Base-by-base conservation (phyloP, 2,329 filamentous ascomycete species). In the Xylaria sp. region DNA sequence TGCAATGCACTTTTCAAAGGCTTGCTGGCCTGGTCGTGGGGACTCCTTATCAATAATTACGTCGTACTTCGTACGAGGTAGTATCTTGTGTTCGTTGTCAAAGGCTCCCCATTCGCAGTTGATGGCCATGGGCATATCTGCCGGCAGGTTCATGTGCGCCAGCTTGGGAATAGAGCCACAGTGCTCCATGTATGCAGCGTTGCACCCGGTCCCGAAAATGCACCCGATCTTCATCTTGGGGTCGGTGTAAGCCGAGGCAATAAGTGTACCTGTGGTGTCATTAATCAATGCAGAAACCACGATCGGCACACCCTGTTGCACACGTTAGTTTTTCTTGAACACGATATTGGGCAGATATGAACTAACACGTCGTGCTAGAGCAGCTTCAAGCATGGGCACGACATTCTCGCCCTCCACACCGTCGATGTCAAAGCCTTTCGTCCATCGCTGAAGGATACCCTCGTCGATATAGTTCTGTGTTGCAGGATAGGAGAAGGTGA, bases 101-200 rank as follows among this genome's bases (percentile, higher is more conserved):
- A 98, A 97, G 40, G 95, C 94, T 73, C 95, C 95, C 88, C 94
- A 97, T 81, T 98, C 95, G 84, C 94, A 97, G 85, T 97, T 97
- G 84, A 98, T 97, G 61, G 93, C 94, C 86, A 97, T 97, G 56
- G 91, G 93, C 69, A 89, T 89, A 70, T 96, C 90, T 0, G 93
- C 85, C 59, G 94, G 92, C 44, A 98, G 88, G 77, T 97, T 96
- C 86, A 97, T 88, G 83, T 97, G 90, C 11, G 92, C 93, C 63
- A 99, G 89, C 86, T 99, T 99, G 72, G 94, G 95, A 72, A 99
- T 93, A 13, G 91, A 93, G 72, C 93, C 94, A 72, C 89, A 93
- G 77, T 97, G 83, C 82, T 99, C 96, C 92, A 99, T 97, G 84
- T 99, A 99, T 46, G 96, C 96, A 48, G 95, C 96, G 77, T 99